Evolutionary conservation across 768 basidiomycete genomes (phyloP), one percentile per base, ranked within the genome.

Genomic region (Artomyces pyxidatus): DNA sequence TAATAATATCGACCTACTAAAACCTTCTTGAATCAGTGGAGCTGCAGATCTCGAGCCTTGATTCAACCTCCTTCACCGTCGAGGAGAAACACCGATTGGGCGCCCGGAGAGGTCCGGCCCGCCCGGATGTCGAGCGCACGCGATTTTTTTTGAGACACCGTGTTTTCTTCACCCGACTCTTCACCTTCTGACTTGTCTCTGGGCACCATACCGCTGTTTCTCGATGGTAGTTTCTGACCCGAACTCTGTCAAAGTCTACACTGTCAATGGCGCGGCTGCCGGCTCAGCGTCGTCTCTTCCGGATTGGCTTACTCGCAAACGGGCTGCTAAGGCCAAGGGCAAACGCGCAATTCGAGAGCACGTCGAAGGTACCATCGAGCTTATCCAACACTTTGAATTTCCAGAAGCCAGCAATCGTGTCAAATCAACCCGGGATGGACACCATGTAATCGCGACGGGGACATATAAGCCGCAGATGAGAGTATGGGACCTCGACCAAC

Each of bases 381-480:
- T 95, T 56, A 84, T 93, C 43, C 92, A 99, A 61, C 87, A 93
- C 49, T 96, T 98, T 65, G 91, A 95, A 60, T 98, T 99, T 58
- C 94, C 96, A 7, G 93, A 97, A 63, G 92, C 94, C 14, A 91
- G 89, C 63, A 94, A 91, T 67, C 82, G 81, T 58, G 76, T 99
- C 58, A 92, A 83, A 66, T 85, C 85, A 4, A 97, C 94, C 2
- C 72, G 85, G 32, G 94, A 99, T 64, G 95, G 96, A 1, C 83
- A 86, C 59, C 86, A 94, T 77, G 85, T 81, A 10, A 77, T 98
- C 48, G 95, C 92, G 0, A 98, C 95, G 21, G 96, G 96, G 22
- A 89, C 87, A 3, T 99, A 99, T 70, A 99, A 99, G 66, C 96
- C 96, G 2, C 91, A 96, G 63, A 91, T 98, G 66, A 78, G 88